Conservation (phyloP, 116 monocot genomes). For the Dioscorea cayenensis region DNA sequence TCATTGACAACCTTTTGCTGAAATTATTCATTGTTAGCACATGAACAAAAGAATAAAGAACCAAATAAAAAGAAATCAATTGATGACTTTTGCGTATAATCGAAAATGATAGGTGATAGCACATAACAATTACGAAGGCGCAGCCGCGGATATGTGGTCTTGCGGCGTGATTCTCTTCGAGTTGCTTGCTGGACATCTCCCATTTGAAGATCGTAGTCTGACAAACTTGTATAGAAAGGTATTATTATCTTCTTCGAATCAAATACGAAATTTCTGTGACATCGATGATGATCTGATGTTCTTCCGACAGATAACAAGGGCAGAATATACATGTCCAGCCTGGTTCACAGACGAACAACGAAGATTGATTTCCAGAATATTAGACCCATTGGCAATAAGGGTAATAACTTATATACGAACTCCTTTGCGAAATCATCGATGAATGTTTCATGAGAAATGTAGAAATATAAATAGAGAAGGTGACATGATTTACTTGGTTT, state of each 20-base stretch:
- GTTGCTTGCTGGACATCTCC: slow-evolving; percentile 52
- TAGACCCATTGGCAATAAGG: slow-evolving; percentile 39
- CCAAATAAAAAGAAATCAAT: too few relatives aligned
- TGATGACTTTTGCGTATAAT: too few relatives aligned
- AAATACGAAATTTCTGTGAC: background rate
- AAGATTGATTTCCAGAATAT: slow-evolving; percentile 37
- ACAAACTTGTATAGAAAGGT: slow-evolving; percentile 63
- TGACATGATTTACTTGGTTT: background rate
- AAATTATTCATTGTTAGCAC: too few relatives aligned
- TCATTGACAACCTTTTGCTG: too few relatives aligned
- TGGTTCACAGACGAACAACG: slow-evolving; percentile 52
- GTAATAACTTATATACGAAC: slow-evolving; percentile 5
- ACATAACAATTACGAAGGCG: slow-evolving; percentile 54
- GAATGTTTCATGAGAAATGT: background rate
- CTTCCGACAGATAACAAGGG: slow-evolving; percentile 35
- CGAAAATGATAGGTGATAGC: slow-evolving; percentile 38
- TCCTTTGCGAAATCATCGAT: background rate
- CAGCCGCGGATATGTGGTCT: slow-evolving; percentile 61
- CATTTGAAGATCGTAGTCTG: slow-evolving; percentile 50
- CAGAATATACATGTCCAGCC: slow-evolving; percentile 37
- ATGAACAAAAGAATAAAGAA: too few relatives aligned
- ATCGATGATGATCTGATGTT: background rate
- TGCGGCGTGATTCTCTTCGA: slow-evolving; percentile 73
- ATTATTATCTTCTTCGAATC: background rate
- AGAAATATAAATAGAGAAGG: background rate